These are phyloP conservation scores for Malassezia pachydermatis DNA, from an alignment of 1,284 basidiomycete genomes.

Conservation along the genomic window DNA sequence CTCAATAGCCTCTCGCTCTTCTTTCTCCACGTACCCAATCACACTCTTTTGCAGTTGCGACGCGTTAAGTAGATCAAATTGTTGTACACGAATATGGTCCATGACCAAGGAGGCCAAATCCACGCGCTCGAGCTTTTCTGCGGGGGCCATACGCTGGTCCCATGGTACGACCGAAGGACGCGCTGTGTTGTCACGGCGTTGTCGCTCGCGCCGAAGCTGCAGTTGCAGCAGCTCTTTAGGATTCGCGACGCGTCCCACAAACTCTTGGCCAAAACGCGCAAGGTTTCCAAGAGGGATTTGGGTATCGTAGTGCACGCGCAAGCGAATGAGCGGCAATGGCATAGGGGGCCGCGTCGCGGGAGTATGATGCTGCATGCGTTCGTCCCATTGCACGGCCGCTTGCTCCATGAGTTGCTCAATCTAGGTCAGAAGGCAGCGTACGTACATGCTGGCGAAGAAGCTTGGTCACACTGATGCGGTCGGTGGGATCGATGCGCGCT, in stretches of 20 bases:
- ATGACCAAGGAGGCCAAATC: constrained; percentile 34
- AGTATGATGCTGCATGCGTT: constrained; percentile 55
- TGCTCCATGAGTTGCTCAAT: constrained; percentile 57
- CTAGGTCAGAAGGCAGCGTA: background rate
- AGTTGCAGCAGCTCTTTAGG: constrained; percentile 78
- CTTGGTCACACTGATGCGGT: constrained; percentile 29
- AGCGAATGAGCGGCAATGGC: constrained; percentile 68
- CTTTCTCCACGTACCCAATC: constrained; percentile 43
- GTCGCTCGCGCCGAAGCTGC: constrained; percentile 10
- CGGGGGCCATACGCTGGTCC: constrained; percentile 23
- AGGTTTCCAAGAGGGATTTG: constrained; percentile 57
- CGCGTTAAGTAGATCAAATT: constrained; percentile 37
- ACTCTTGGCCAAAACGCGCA: constrained; percentile 91
- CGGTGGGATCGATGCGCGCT: constrained; percentile 19
- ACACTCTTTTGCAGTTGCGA: constrained; percentile 34
- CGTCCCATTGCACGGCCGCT: constrained; percentile 68
- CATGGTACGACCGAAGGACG: constrained; percentile 24
- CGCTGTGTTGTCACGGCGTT: constrained; percentile 1
- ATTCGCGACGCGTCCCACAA: constrained; percentile 80
- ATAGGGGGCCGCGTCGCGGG: constrained; percentile 20
- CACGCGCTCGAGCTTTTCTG: constrained; percentile 35
- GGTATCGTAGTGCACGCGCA: constrained; percentile 53
- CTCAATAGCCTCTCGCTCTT: constrained; percentile 35
- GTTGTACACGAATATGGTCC: constrained; percentile 33
- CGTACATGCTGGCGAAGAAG: constrained; percentile 21